A percentile compares a stretch with the other conserved stretches of the same genome.
These are phyloP conservation scores for Yamadazyma sp. DNA, from an alignment of 1,139 yeast species.

Conservation along the genomic window DNA sequence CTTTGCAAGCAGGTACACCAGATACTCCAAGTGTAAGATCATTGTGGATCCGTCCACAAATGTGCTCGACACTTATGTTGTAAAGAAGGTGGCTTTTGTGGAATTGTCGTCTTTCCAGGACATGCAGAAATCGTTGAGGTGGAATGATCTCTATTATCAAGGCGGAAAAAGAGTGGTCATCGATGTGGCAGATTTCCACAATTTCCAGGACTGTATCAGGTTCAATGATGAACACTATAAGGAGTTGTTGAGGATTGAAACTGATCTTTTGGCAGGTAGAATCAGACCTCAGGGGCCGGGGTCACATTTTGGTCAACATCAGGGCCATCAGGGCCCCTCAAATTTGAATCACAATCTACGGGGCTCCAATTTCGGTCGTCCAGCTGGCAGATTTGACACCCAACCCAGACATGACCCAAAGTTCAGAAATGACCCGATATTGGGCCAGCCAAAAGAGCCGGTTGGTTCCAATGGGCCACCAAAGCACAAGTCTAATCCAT, in stretches of 20 bases:
- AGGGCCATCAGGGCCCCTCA: background rate
- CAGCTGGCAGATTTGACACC: background rate
- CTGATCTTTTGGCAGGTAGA: conserved; percentile 29
- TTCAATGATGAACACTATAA: conserved; percentile 38
- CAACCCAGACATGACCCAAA: background rate
- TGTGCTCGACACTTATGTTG: conserved; percentile 38
- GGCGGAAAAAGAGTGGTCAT: conserved; percentile 42
- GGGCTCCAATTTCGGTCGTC: conserved; percentile 7
- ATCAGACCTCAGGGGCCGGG: conserved; percentile 11
- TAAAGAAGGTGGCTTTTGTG: conserved; percentile 61
- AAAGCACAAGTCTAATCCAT: conserved; percentile 39
- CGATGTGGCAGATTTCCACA: conserved; percentile 49
- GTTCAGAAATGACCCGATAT: conserved; percentile 4
- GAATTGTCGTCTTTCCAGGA: conserved; percentile 52
- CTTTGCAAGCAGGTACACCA: conserved; percentile 43
- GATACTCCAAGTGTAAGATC: conserved; percentile 40
- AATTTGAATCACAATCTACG: background rate
- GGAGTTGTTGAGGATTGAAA: conserved; percentile 32
- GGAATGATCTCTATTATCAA: conserved; percentile 46
- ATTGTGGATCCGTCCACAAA: conserved; percentile 44
- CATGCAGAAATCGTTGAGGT: conserved; percentile 43
- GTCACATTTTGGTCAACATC: background rate
- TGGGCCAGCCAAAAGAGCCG: conserved; percentile 1
- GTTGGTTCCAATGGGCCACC: conserved; percentile 1
- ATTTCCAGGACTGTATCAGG: conserved; percentile 46